Evolutionary conservation across 805 yeast species (phyloP).

Genomic region (Candida hungchunana): DNA sequence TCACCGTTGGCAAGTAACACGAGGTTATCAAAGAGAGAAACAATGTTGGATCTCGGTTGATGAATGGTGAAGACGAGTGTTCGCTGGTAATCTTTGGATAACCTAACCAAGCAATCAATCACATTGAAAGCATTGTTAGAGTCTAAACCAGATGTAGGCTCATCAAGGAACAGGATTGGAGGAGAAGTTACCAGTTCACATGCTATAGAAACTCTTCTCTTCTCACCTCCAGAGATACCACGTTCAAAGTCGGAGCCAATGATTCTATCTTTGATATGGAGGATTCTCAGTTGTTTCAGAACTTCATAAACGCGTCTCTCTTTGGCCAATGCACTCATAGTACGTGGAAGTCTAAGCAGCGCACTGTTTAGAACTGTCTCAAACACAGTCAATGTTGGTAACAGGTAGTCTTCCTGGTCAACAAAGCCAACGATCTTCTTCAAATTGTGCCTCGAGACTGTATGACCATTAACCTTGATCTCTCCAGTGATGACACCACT

Average conservation of each 20-base stretch:
- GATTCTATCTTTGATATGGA: constrained; percentile 75
- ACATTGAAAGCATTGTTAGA: constrained; percentile 92
- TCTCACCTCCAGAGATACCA: constrained; percentile 93
- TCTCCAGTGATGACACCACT: constrained; percentile 66
- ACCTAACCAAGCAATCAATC: constrained; percentile 72
- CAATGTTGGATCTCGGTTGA: constrained; percentile 96
- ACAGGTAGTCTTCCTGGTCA: constrained; percentile 87
- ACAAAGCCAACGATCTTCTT: constrained; percentile 84
- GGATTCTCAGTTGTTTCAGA: constrained; percentile 76
- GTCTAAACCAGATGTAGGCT: constrained; percentile 95
- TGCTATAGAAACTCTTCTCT: constrained; percentile 87
- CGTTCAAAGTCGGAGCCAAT: constrained; percentile 87
- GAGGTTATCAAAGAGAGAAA: constrained; percentile 81
- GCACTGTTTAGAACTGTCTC: constrained; percentile 96
- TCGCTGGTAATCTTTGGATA: constrained; percentile 77
- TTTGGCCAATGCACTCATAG: constrained; percentile 72
- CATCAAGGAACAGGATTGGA: constrained; percentile 76
- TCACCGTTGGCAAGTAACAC: constrained; percentile 80
- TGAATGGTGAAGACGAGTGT: constrained; percentile 92
- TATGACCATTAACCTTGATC: constrained; percentile 72
- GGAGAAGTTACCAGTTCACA: constrained; percentile 92
- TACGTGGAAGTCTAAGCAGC: constrained; percentile 73
- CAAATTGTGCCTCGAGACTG: constrained; percentile 37
- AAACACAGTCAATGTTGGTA: constrained; percentile 92
- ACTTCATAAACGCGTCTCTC: constrained; percentile 80